A percentile compares a stretch with the other conserved stretches of the same genome.
Conservation (phyloP, 1,284 basidiomycete genomes). For the Calocybe gambosa region DNA sequence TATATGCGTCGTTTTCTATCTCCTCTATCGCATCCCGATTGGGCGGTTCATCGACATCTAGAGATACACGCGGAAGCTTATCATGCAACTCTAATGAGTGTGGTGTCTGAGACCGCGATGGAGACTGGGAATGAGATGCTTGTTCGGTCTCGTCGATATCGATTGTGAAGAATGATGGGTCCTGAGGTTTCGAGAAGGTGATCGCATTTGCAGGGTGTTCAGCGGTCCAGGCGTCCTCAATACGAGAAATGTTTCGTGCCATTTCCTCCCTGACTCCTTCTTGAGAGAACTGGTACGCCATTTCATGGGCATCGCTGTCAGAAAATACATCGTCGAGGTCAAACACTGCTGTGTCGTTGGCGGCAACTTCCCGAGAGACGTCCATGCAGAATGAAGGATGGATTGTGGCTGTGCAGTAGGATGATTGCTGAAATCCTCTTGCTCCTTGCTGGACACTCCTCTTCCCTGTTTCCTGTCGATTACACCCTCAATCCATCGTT, state of each 20-base stretch:
- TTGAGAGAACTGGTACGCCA: conserved; percentile 47
- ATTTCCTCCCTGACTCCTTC: conserved; percentile 55
- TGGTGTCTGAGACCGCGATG: conserved; percentile 19
- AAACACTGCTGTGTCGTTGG: conserved; percentile 29
- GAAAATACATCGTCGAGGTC: conserved; percentile 67
- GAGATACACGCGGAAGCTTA: conserved; percentile 40
- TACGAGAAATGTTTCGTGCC: conserved; percentile 35
- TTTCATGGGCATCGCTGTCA: conserved; percentile 44
- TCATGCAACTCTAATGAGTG: conserved; percentile 21
- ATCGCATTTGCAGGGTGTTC: conserved; percentile 21
- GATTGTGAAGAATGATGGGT: conserved; percentile 53
- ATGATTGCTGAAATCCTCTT: conserved; percentile 85
- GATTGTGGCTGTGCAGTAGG: conserved; percentile 1
- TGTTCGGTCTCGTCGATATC: conserved; percentile 35
- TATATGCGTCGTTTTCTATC: conserved; percentile 10
- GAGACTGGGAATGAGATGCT: conserved; percentile 20
- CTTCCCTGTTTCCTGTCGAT: conserved; percentile 66
- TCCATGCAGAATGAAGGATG: conserved; percentile 9
- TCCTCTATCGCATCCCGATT: conserved; percentile 10
- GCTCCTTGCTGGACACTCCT: conserved; percentile 77
- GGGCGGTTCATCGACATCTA: conserved; percentile 20
- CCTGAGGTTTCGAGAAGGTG: conserved; percentile 27
- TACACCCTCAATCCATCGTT: conserved; percentile 61
- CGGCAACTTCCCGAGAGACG: conserved; percentile 18
- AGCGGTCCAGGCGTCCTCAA: conserved; percentile 22